A percentile compares a stretch with the other conserved stretches of the same genome.
These are phyloP conservation scores for Syzygium jambos DNA, from an alignment of 345 rosid genomes.

Conservation along the genomic window DNA sequence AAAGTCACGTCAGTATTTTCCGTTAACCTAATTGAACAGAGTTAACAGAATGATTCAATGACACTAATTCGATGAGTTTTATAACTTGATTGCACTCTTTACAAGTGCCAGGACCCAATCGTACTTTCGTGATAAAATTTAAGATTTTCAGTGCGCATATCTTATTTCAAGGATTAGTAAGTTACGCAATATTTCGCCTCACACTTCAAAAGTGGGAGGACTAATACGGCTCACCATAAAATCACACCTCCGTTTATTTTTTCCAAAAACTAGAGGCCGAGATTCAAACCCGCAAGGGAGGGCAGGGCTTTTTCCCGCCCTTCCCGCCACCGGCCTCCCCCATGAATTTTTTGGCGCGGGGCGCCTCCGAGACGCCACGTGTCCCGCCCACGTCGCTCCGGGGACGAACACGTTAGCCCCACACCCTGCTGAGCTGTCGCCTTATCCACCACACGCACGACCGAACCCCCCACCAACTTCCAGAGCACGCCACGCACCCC, in stretches of 20 bases:
- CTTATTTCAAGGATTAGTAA: fast-evolving
- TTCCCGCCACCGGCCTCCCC: neutral
- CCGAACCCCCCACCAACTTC: neutral
- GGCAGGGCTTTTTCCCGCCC: neutral
- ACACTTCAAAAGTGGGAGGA: too few relatives aligned
- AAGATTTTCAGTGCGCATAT: too few relatives aligned
- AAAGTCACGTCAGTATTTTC: too few relatives aligned
- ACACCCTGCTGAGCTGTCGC: neutral
- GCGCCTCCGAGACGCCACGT: neutral
- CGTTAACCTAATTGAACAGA: too few relatives aligned
- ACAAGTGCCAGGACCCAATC: too few relatives aligned
- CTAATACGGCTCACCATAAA: too few relatives aligned
- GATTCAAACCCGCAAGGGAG: neutral
- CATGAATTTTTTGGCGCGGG: neutral
- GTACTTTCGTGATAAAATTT: too few relatives aligned
- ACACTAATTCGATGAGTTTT: too few relatives aligned
- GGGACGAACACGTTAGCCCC: neutral
- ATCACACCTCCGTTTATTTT: too few relatives aligned
- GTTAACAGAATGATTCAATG: too few relatives aligned
- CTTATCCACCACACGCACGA: neutral
- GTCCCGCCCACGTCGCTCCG: neutral
- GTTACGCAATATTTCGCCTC: neutral
- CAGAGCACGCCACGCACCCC: neutral
- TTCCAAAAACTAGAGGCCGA: neutral
- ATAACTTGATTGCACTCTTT: too few relatives aligned